These are phyloP conservation scores for Leccinum proximum DNA, from an alignment of 1,284 basidiomycete genomes.

Conservation along the genomic window DNA sequence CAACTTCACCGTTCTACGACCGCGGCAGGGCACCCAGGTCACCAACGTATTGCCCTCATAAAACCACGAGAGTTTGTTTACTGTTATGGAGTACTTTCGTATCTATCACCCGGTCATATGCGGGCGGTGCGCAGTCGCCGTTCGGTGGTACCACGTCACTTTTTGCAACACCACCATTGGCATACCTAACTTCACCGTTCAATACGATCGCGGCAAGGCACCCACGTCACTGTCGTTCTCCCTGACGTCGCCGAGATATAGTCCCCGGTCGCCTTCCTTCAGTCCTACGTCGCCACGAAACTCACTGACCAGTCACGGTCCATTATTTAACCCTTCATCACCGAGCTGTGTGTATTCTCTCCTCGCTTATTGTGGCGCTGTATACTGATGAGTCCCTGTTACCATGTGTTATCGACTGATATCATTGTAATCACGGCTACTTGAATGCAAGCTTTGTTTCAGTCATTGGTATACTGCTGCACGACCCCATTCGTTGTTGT, in stretches of 20 bases:
- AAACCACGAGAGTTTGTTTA: too few species aligned
- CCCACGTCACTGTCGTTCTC: slow-evolving; percentile 81
- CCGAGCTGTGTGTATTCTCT: slow-evolving; percentile 63
- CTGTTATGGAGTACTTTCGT: too few species aligned
- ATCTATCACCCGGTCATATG: too few species aligned
- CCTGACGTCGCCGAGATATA: slow-evolving; percentile 84
- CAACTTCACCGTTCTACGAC: too few species aligned
- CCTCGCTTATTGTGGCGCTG: slow-evolving; percentile 4
- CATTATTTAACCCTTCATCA: slow-evolving; percentile 82
- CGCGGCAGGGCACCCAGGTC: slow-evolving; percentile 77
- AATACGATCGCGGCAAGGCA: too few species aligned
- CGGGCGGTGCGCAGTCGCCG: too few species aligned
- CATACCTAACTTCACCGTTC: too few species aligned
- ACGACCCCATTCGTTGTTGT: too few species aligned
- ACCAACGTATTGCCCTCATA: slow-evolving; percentile 70
- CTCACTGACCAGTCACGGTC: slow-evolving; percentile 68
- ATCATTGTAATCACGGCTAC: slow-evolving; percentile 37
- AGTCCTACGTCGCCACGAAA: slow-evolving; percentile 83
- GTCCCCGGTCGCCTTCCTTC: slow-evolving; percentile 82
- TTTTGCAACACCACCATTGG: too few species aligned
- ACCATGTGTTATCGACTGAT: slow-evolving; percentile 18
- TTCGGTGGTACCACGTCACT: too few species aligned
- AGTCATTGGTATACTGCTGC: not conserved
- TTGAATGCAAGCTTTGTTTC: slow-evolving; percentile 41
- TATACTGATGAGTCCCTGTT: slow-evolving; percentile 27